Percentiles rank a stretch among this genome's conserved stretches.
phyloP scores from a whole-genome alignment of 805 yeast genomes.

The Saccharomycopsis sp. region DNA sequence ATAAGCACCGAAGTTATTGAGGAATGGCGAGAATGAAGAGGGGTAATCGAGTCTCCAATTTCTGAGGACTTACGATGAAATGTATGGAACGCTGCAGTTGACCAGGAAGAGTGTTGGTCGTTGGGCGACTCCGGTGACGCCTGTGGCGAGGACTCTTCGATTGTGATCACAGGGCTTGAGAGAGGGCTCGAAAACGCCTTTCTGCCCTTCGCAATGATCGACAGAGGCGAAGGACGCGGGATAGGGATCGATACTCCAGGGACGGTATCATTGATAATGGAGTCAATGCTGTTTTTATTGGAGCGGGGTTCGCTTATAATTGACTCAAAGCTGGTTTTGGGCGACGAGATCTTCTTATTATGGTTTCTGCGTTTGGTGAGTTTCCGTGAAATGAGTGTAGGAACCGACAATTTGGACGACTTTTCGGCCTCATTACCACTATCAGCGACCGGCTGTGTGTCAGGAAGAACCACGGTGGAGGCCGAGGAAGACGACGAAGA shows the following conservation, averaged over 20 bases:
- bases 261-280: background rate
- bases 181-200: background rate
- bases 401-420: background rate
- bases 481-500: background rate
- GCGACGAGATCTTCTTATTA: background rate
- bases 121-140: background rate
- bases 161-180: background rate
- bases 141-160: conserved; percentile 3
- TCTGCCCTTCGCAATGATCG: background rate
- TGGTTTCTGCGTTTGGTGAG: background rate
- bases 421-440: background rate
- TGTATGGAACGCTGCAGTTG: background rate
- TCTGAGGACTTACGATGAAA: conserved; percentile 10
- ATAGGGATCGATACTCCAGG: background rate
- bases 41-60: conserved; percentile 4
- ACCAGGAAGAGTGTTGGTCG: background rate
- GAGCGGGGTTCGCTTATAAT: too few relatives aligned
- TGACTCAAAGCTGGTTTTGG: background rate
- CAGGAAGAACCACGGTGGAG: background rate
- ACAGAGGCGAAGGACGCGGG: background rate
- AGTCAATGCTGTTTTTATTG: background rate
- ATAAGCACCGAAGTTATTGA: background rate
- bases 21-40: conserved; percentile 5
- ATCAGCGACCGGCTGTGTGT: background rate
- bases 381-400: background rate